Evolutionary conservation across 129 eudicot genomes (phyloP).

Genomic region (Flaveria trinervia): DNA sequence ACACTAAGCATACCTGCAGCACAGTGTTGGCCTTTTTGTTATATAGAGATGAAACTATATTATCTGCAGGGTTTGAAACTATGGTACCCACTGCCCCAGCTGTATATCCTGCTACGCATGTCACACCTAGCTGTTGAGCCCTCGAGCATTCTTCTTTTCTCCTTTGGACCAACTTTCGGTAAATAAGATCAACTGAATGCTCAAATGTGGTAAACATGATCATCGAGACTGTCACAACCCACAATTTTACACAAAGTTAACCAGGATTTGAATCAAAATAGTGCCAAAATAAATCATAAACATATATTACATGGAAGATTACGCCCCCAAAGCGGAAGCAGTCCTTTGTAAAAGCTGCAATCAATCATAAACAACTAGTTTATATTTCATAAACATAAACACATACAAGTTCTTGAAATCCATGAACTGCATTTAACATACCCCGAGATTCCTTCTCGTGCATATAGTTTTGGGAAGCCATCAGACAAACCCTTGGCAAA

Average conservation of each 20-base stretch:
- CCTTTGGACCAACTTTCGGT: slow-evolving; percentile 51
- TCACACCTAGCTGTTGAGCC: slow-evolving; percentile 78
- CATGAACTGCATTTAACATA: slow-evolving; percentile 11
- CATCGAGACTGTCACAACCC: slow-evolving; percentile 65
- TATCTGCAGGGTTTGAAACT: slow-evolving; percentile 90
- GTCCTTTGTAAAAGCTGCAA: slow-evolving; percentile 86
- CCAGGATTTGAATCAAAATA: neutral
- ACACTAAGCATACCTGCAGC: slow-evolving; percentile 47
- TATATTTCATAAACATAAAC: slow-evolving; percentile 1
- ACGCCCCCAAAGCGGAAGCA: slow-evolving; percentile 97
- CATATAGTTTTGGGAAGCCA: slow-evolving; percentile 88
- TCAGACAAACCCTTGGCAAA: slow-evolving; percentile 85
- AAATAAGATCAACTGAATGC: slow-evolving; percentile 79
- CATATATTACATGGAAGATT: slow-evolving; percentile 81
- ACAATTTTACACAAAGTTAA: neutral
- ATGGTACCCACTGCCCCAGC: slow-evolving; percentile 92
- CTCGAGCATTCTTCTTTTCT: slow-evolving; percentile 80
- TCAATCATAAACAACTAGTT: neutral
- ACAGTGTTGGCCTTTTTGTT: slow-evolving; percentile 71
- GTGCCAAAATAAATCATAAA: slow-evolving; percentile 1
- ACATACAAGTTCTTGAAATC: neutral
- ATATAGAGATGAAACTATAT: slow-evolving; percentile 68
- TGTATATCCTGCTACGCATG: slow-evolving; percentile 79
- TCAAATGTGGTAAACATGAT: slow-evolving; percentile 93
- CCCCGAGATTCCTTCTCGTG: slow-evolving; percentile 76